Evolutionary conservation across 2,329 filamentous ascomycete species (phyloP).

Genomic region (Hortaea werneckii): DNA sequence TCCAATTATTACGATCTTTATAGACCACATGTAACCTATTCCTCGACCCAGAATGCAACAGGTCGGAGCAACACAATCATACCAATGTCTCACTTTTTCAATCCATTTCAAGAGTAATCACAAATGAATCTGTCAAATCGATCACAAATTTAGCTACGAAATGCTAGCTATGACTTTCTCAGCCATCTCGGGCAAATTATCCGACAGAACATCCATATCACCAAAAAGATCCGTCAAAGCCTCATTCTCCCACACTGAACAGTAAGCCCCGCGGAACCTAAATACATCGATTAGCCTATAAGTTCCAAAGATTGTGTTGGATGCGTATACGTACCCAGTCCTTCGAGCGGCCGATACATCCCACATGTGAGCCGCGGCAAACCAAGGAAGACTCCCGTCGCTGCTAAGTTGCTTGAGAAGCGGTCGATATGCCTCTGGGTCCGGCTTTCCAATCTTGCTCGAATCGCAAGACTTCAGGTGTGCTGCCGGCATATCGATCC

Average conservation of each 20-base stretch:
- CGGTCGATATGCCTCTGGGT: constrained; percentile 36
- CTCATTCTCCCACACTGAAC: constrained; percentile 43
- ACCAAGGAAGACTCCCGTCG: constrained; percentile 35
- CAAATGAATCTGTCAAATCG: no score
- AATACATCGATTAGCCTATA: background rate
- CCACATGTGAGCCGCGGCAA: constrained; percentile 50
- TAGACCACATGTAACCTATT: no score
- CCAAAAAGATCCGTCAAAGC: constrained; percentile 38
- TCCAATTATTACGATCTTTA: no score
- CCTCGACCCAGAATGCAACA: no score
- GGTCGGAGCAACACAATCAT: no score
- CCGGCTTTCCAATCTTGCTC: constrained; percentile 40
- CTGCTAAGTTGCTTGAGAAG: constrained; percentile 31
- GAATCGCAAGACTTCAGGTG: constrained; percentile 45
- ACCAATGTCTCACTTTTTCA: no score
- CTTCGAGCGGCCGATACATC: constrained; percentile 41
- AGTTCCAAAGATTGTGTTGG: no score
- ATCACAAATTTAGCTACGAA: no score
- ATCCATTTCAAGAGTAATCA: no score
- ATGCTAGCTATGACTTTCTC: constrained; percentile 22
- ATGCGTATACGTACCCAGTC: background rate
- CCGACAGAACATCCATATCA: constrained; percentile 41
- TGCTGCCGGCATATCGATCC: constrained; percentile 39
- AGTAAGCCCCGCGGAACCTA: constrained; percentile 44
- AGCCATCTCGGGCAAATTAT: constrained; percentile 40